Conservation (phyloP, 2,329 filamentous ascomycete genomes). For the Massarina eburnea region DNA sequence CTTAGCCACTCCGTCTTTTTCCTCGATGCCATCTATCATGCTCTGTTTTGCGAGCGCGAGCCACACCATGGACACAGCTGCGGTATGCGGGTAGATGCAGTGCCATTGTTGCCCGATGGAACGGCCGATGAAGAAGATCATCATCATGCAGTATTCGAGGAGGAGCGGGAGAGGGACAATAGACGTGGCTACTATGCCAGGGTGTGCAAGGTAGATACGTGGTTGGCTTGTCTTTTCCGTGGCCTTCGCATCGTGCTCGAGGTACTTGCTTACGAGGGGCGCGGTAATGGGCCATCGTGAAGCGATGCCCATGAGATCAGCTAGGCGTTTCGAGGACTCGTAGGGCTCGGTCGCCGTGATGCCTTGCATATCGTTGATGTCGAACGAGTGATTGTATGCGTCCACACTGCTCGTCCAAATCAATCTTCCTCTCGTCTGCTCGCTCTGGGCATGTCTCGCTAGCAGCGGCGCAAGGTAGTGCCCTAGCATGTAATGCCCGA, state of each 20-base stretch:
- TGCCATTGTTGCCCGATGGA: slow-evolving; percentile 90
- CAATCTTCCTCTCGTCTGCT: slow-evolving; percentile 61
- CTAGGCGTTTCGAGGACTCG: slow-evolving; percentile 84
- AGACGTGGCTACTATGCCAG: slow-evolving; percentile 80
- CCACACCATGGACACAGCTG: slow-evolving; percentile 76
- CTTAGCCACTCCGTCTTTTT: slow-evolving; percentile 63
- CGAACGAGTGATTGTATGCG: slow-evolving; percentile 59
- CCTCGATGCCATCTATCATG: slow-evolving; percentile 59
- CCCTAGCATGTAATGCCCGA: slow-evolving; percentile 89
- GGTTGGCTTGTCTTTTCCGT: slow-evolving; percentile 46
- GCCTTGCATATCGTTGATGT: slow-evolving; percentile 74
- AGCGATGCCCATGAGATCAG: slow-evolving; percentile 79
- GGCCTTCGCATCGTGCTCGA: slow-evolving; percentile 12
- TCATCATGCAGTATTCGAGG: slow-evolving; percentile 69
- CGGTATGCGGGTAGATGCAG: slow-evolving; percentile 71
- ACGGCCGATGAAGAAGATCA: slow-evolving; percentile 70
- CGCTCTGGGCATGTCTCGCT: slow-evolving; percentile 46
- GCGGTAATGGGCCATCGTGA: slow-evolving; percentile 65
- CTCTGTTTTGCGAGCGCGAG: slow-evolving; percentile 69
- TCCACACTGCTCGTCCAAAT: slow-evolving; percentile 89
- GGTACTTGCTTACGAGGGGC: slow-evolving; percentile 44
- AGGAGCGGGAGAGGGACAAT: slow-evolving; percentile 75
- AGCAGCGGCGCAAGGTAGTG: slow-evolving; percentile 80
- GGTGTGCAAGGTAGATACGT: slow-evolving; percentile 77
- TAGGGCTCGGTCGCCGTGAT: slow-evolving; percentile 67